Conservation (phyloP, 208 protist genomes). For the Trypanosoma avium region DNA sequence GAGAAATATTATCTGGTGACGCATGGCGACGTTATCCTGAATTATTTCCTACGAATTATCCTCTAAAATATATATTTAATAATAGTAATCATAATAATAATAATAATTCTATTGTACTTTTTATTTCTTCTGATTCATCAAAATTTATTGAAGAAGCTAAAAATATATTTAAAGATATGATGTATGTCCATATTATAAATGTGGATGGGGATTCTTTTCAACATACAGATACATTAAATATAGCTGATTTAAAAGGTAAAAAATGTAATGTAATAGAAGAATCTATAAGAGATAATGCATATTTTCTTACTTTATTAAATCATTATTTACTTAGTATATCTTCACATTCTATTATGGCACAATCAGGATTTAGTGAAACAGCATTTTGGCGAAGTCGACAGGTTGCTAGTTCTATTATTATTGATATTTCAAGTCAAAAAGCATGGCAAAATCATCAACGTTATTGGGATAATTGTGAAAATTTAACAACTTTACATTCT, state of each 20-base stretch:
- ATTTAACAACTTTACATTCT: neutral
- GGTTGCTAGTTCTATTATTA: slow-evolving; percentile 22
- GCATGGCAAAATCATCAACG: slow-evolving; percentile 24
- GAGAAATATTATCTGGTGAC: slow-evolving; percentile 5
- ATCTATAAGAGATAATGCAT: neutral
- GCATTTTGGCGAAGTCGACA: slow-evolving; percentile 26
- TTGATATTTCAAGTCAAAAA: slow-evolving; percentile 10
- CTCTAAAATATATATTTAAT: neutral
- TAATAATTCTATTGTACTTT: slow-evolving; percentile 7
- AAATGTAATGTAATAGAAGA: neutral
- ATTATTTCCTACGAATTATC: slow-evolving; percentile 6
- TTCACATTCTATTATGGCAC: slow-evolving; percentile 23
- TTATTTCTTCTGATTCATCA: slow-evolving; percentile 29
- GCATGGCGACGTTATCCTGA: neutral
- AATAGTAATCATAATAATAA: too few relatives aligned
- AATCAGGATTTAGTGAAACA: slow-evolving; percentile 29
- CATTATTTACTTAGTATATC: slow-evolving; percentile 21
- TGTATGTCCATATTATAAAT: slow-evolving; percentile 1
- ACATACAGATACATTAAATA: slow-evolving; percentile 22
- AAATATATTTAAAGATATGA: neutral
- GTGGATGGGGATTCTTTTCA: slow-evolving; percentile 14
- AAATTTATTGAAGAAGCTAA: slow-evolving; percentile 9
- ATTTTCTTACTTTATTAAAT: slow-evolving; percentile 23
- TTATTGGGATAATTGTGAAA: neutral
- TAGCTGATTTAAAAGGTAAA: slow-evolving; percentile 5